phyloP scores from a whole-genome alignment of 2,329 filamentous ascomycete species.

The Mollisiaceae sp. region DNA sequence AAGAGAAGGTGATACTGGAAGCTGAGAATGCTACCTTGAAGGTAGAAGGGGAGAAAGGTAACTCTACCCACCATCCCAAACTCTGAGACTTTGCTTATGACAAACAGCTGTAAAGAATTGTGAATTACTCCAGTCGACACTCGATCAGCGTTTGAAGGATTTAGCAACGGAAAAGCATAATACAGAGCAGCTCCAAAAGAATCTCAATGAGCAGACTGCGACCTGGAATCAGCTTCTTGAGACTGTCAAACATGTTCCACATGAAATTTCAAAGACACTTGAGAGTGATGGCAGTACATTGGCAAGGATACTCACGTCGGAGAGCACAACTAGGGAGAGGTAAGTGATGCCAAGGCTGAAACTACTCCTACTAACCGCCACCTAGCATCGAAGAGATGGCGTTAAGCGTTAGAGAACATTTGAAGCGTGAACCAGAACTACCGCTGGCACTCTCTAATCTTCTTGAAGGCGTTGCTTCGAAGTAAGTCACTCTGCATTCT shows the following conservation, averaged over 20 bases:
- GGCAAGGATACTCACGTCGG: constrained; percentile 27
- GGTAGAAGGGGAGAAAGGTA: neutral
- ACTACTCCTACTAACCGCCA: constrained; percentile 7
- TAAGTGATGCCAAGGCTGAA: constrained; percentile 28
- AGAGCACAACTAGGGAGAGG: constrained; percentile 37
- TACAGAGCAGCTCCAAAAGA: constrained; percentile 29
- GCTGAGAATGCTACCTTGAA: neutral
- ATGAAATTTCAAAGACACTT: constrained; percentile 28
- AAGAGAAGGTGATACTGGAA: neutral
- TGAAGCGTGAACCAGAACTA: constrained; percentile 23
- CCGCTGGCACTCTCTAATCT: constrained; percentile 29
- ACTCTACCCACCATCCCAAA: neutral
- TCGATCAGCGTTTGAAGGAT: constrained; percentile 26
- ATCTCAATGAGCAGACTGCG: constrained; percentile 26
- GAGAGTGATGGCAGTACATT: constrained; percentile 32
- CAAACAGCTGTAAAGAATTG: constrained; percentile 15
- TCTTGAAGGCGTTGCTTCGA: constrained; percentile 35
- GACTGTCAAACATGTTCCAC: constrained; percentile 31
- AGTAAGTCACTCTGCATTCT: constrained; percentile 23
- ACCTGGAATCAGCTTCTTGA: constrained; percentile 32
- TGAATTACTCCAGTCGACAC: constrained; percentile 20
- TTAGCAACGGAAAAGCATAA: constrained; percentile 26
- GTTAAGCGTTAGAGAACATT: constrained; percentile 24
- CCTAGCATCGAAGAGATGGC: constrained; percentile 34
- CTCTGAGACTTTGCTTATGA: neutral